These are phyloP conservation scores for Petunia hybrid DNA, from an alignment of 305 asterid species.

Conservation along the genomic window DNA sequence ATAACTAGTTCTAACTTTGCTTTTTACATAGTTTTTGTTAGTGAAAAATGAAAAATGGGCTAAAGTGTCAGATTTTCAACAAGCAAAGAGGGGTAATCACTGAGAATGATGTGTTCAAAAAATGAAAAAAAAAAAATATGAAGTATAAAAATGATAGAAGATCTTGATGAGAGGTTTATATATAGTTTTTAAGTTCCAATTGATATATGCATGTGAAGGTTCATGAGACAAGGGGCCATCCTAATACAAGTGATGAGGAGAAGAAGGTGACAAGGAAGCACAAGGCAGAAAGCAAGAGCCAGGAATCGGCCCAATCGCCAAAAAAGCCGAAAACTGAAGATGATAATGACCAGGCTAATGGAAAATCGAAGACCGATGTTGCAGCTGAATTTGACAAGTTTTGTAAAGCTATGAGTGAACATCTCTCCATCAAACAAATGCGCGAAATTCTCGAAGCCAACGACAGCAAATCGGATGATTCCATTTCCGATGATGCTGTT, in stretches of 20 bases:
- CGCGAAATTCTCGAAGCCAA: constrained; percentile 74
- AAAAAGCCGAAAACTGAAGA: constrained; percentile 54
- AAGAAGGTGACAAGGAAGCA: constrained; percentile 81
- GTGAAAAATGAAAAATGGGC: neutral
- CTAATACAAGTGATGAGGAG: constrained; percentile 55
- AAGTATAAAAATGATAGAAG: neutral
- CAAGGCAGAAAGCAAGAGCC: constrained; percentile 59
- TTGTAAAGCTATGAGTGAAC: constrained; percentile 65
- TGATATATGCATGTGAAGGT: constrained; percentile 39
- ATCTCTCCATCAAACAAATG: constrained; percentile 78
- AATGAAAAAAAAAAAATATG: neutral
- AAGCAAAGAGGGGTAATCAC: no score
- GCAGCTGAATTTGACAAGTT: constrained; percentile 66
- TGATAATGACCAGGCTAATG: constrained; percentile 2
- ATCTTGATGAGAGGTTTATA: no score
- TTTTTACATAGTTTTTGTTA: neutral
- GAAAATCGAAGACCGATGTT: constrained; percentile 43
- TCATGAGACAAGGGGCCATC: constrained; percentile 60
- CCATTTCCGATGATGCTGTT: constrained; percentile 70
- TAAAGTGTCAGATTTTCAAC: no score
- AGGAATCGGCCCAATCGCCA: constrained; percentile 49
- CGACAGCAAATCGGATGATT: constrained; percentile 48
- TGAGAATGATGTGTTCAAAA: neutral
- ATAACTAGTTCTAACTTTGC: neutral
- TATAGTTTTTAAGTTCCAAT: neutral